These are phyloP conservation scores for Endoconidiophora polonica DNA, from an alignment of 2,329 filamentous ascomycete genomes.

Conservation along the genomic window DNA sequence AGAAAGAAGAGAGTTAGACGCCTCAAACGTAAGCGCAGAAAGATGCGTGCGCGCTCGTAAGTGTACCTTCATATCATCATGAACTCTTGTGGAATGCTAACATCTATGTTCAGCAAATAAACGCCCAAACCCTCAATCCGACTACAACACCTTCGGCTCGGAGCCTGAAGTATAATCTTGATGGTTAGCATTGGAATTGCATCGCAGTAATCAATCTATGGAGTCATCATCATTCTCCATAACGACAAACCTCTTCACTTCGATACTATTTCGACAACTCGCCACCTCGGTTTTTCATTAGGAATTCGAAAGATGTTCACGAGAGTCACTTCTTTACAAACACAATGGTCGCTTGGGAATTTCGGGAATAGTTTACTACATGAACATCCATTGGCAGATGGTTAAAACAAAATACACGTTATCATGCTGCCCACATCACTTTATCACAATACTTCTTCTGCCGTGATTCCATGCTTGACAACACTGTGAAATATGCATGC, in stretches of 20 bases:
- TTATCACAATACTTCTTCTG: not conserved
- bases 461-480: not conserved
- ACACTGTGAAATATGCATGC: no score
- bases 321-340: slow-evolving; percentile 11
- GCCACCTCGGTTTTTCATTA: slow-evolving; percentile 2
- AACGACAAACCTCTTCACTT: not conserved
- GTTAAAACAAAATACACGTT: slow-evolving; percentile 6
- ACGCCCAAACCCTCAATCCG: slow-evolving; percentile 41
- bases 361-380: slow-evolving; percentile 8
- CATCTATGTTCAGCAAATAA: slow-evolving; percentile 42
- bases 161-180: slow-evolving; percentile 1
- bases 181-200: not conserved
- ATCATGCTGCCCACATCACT: slow-evolving; percentile 4
- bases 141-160: slow-evolving; percentile 27
- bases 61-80: slow-evolving; percentile 22
- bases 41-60: slow-evolving; percentile 96
- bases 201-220: not conserved
- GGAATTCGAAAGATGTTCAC: slow-evolving; percentile 12
- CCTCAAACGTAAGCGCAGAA: slow-evolving; percentile 99
- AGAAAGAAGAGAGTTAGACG: slow-evolving; percentile 99
- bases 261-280: slow-evolving; percentile 4
- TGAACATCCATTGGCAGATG: slow-evolving; percentile 5
- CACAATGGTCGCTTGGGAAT: slow-evolving; percentile 9
- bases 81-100: not conserved
- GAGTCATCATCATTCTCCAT: not conserved